Conservation (phyloP, 2,329 filamentous ascomycete genomes). For the Microcyclospora tardicrescens region DNA sequence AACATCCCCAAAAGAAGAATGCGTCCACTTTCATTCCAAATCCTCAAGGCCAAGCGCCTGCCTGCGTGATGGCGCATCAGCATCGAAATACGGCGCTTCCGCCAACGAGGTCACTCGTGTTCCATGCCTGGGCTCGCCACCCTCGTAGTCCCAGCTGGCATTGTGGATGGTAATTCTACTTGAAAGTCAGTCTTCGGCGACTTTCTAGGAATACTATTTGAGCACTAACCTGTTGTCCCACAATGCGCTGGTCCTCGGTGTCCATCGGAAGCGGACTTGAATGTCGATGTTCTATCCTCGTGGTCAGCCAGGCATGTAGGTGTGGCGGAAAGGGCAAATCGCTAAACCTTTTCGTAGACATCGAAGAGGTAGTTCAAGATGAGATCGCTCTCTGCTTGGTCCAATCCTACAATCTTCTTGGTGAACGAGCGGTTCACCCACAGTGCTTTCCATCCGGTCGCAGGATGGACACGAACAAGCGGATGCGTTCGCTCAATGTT, state of each 20-base stretch:
- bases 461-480: slow-evolving; percentile 56
- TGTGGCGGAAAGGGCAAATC: not conserved
- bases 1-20: too few species aligned
- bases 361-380: slow-evolving; percentile 55
- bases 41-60: too few species aligned
- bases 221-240: slow-evolving; percentile 50
- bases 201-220: too few species aligned
- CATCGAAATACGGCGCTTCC: too few species aligned
- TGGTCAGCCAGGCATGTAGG: not conserved
- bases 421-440: slow-evolving; percentile 63
- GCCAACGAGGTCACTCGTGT: too few species aligned
- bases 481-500: slow-evolving; percentile 56
- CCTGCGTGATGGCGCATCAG: too few species aligned
- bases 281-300: slow-evolving; percentile 54
- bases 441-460: slow-evolving; percentile 60
- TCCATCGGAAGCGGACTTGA: slow-evolving; percentile 61
- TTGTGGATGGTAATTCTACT: too few species aligned
- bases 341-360: slow-evolving; percentile 45
- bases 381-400: slow-evolving; percentile 54
- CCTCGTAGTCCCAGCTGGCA: too few species aligned
- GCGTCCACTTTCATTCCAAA: too few species aligned
- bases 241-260: slow-evolving; percentile 49
- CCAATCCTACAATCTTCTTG: slow-evolving; percentile 52
- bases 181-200: too few species aligned
- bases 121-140: too few species aligned